Conservation (phyloP, 108 stramenopile genomes). For the Aurantiochytrium sp. region DNA sequence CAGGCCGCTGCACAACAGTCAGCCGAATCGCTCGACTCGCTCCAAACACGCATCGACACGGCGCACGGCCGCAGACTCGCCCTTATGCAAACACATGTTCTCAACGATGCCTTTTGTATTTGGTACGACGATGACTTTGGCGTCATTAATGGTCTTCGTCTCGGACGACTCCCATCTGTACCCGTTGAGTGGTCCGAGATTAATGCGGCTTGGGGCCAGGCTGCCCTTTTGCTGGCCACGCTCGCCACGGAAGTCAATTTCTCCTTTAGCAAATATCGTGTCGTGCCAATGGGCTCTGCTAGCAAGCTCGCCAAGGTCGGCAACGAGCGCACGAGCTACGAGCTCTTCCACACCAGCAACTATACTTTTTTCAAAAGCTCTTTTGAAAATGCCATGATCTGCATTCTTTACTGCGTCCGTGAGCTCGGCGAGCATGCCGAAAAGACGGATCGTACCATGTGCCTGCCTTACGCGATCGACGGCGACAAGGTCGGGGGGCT, state of each 20-base stretch:
- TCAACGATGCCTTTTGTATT: conserved; percentile 42
- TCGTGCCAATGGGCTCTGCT: conserved; percentile 41
- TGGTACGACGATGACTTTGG: conserved; percentile 42
- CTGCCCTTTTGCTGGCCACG: conserved; percentile 35
- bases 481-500: conserved; percentile 38
- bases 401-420: conserved; percentile 39
- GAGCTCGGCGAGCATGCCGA: conserved; percentile 33
- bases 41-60: not conserved
- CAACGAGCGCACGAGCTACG: conserved; percentile 24
- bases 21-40: not conserved
- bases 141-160: conserved; percentile 43
- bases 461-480: conserved; percentile 36
- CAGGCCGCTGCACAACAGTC: not conserved
- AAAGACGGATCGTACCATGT: conserved; percentile 33
- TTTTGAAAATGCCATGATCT: conserved; percentile 38
- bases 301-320: conserved; percentile 34
- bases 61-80: not conserved
- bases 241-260: conserved; percentile 24
- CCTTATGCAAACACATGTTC: not conserved
- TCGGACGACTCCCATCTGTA: conserved; percentile 33
- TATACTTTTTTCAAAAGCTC: conserved; percentile 40
- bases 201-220: conserved; percentile 46
- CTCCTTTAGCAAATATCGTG: conserved; percentile 28
- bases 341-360: conserved; percentile 31
- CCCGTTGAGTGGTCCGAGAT: conserved; percentile 43